Evolutionary conservation across 257 asterid genomes (phyloP).

Genomic region (Nicotiana sylvestris): DNA sequence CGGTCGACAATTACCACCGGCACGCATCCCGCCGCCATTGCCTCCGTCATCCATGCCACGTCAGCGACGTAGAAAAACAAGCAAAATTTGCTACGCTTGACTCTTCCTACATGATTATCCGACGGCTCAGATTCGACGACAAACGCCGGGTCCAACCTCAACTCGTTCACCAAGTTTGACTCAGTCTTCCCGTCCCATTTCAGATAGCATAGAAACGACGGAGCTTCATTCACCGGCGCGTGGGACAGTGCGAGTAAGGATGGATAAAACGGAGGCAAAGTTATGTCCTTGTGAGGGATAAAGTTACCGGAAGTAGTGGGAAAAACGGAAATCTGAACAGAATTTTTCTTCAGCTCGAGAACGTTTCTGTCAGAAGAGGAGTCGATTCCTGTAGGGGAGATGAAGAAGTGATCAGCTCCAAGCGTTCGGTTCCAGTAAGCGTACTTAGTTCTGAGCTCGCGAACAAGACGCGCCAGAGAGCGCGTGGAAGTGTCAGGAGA

Average conservation of each 20-base stretch:
- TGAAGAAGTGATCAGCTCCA: conserved; percentile 89
- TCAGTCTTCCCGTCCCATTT: conserved; percentile 50
- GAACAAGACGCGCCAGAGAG: conserved; percentile 53
- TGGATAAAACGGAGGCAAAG: conserved; percentile 45
- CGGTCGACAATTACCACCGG: conserved; percentile 79
- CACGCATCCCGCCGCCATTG: conserved; percentile 75
- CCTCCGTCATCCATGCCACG: conserved; percentile 46
- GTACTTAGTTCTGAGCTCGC: conserved; percentile 39
- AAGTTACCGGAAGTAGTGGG: conserved; percentile 67
- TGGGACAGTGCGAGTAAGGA: conserved; percentile 17
- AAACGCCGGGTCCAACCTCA: conserved; percentile 46
- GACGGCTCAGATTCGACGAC: conserved; percentile 34
- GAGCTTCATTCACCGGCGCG: conserved; percentile 9
- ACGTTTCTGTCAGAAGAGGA: conserved; percentile 66
- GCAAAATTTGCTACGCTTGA: conserved; percentile 57
- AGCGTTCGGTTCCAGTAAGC: conserved; percentile 88
- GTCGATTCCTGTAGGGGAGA: conserved; percentile 62
- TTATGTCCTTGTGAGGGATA: conserved; percentile 80
- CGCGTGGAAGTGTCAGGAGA: conserved; percentile 61
- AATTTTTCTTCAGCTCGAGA: conserved; percentile 83
- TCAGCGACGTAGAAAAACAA: conserved; percentile 45
- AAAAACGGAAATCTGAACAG: conserved; percentile 64
- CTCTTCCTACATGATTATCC: conserved; percentile 19
- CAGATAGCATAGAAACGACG: conserved; percentile 43
- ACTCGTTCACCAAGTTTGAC: conserved; percentile 40